Evolutionary conservation across 768 basidiomycete genomes (phyloP).

Genomic region (Melanogaster broomeanus): DNA sequence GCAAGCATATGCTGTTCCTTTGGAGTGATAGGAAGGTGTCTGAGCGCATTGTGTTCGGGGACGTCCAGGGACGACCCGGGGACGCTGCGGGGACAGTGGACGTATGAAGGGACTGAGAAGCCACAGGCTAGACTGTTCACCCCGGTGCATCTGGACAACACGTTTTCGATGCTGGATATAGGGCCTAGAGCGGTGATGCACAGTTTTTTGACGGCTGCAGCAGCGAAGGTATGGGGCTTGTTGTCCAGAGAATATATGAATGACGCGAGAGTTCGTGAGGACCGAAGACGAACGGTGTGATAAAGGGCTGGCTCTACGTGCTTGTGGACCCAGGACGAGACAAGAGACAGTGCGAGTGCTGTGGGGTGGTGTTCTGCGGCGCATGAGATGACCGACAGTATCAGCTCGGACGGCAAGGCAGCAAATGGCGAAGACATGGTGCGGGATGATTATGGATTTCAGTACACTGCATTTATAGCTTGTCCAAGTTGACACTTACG

Average conservation of each 20-base stretch:
- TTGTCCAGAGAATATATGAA: constrained; percentile 29
- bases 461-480: no score
- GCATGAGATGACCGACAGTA: constrained; percentile 38
- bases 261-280: constrained; percentile 29
- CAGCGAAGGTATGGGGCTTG: constrained; percentile 26
- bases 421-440: constrained; percentile 10
- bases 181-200: constrained; percentile 39
- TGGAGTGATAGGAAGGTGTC: constrained; percentile 9
- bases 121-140: constrained; percentile 38
- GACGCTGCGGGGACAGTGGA: constrained; percentile 4
- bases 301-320: constrained; percentile 39
- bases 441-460: background rate
- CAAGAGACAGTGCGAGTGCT: constrained; percentile 35
- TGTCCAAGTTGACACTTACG: background rate
- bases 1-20: constrained; percentile 38
- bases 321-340: constrained; percentile 33
- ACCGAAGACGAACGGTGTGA: constrained; percentile 37
- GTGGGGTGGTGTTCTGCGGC: constrained; percentile 33
- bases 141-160: constrained; percentile 32
- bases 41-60: background rate
- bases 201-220: constrained; percentile 31
- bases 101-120: constrained; percentile 33
- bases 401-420: constrained; percentile 34
- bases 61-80: background rate
- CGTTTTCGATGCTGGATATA: constrained; percentile 30